A percentile compares a stretch with the other conserved stretches of the same genome.
phyloP scores from a whole-genome alignment of 768 basidiomycete genomes.

The Boletales sp. region DNA sequence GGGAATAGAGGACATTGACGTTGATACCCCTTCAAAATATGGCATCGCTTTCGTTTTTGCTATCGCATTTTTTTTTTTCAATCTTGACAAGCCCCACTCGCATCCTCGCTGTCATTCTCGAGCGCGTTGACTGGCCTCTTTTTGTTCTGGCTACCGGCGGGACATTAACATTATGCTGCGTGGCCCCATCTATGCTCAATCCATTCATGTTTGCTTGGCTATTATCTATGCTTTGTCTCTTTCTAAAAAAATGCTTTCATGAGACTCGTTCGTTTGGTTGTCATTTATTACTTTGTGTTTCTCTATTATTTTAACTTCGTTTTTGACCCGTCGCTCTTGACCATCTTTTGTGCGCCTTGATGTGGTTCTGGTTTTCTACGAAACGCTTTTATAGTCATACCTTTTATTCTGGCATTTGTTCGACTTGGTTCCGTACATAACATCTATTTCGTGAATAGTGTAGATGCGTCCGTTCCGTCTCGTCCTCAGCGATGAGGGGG shows the following conservation, averaged over 20 bases:
- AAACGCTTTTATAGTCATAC: slow-evolving; percentile 14
- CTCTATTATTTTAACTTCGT: slow-evolving; percentile 9
- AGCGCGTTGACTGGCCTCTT: slow-evolving; percentile 10
- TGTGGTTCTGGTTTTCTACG: slow-evolving; percentile 12
- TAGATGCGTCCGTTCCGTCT: slow-evolving; percentile 19
- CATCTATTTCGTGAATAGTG: slow-evolving; percentile 28
- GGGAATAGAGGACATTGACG: slow-evolving; percentile 22
- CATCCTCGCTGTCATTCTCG: slow-evolving; percentile 7
- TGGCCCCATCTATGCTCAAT: slow-evolving; percentile 13
- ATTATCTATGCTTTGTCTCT: slow-evolving; percentile 25
- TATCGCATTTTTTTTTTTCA: slow-evolving; percentile 17
- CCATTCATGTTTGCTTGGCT: slow-evolving; percentile 15
- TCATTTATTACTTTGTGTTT: slow-evolving; percentile 27
- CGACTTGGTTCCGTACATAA: slow-evolving; percentile 26
- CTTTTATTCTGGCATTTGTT: slow-evolving; percentile 21
- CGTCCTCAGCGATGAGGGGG: background rate
- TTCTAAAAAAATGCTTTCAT: slow-evolving; percentile 26
- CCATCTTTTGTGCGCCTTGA: slow-evolving; percentile 9
- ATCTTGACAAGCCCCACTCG: slow-evolving; percentile 25
- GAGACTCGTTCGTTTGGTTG: slow-evolving; percentile 20
- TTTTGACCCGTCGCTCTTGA: slow-evolving; percentile 3
- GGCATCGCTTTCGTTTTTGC: slow-evolving; percentile 29
- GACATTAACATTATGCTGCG: slow-evolving; percentile 29
- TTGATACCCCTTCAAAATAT: slow-evolving; percentile 18
- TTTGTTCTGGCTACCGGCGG: slow-evolving; percentile 10